phyloP scores from a whole-genome alignment of 257 asterid genomes.

The Anisodus tanguticus region DNA sequence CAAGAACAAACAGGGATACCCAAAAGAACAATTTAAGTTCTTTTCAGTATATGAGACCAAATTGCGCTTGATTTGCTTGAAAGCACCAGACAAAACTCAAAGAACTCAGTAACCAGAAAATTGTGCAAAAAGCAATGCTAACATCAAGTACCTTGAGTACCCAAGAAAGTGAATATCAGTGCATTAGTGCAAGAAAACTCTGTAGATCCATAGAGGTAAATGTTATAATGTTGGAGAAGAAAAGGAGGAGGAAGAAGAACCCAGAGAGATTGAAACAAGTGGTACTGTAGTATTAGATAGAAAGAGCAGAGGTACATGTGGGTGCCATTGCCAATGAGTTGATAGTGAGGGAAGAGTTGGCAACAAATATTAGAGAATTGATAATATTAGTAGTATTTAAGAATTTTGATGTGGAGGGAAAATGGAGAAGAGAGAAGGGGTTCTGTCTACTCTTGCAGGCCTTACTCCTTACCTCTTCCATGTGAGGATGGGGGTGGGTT shows the following conservation, averaged over 20 bases:
- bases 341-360: conserved; percentile 33
- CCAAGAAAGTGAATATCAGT: conserved; percentile 24
- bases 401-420: conserved; percentile 25
- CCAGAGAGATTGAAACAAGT: conserved; percentile 21
- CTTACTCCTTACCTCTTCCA: conserved; percentile 46
- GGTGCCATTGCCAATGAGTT: conserved; percentile 34
- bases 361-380: conserved; percentile 21
- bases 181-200: neutral
- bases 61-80: neutral
- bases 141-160: conserved; percentile 18
- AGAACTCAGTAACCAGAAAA: neutral
- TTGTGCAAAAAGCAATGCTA: conserved; percentile 31
- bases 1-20: conserved; percentile 34
- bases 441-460: conserved; percentile 29
- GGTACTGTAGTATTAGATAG: neutral
- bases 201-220: conserved; percentile 49
- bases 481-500: conserved; percentile 60
- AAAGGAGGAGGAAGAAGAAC: neutral
- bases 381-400: neutral
- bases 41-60: conserved; percentile 13
- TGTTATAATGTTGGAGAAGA: conserved; percentile 10
- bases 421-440: conserved; percentile 8
- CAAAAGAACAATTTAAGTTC: conserved; percentile 43
- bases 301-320: conserved; percentile 30
- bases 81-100: neutral